A percentile compares a stretch with the other conserved stretches of the same genome.
Conservation (phyloP, 768 basidiomycete species). For the Russula sp. region DNA sequence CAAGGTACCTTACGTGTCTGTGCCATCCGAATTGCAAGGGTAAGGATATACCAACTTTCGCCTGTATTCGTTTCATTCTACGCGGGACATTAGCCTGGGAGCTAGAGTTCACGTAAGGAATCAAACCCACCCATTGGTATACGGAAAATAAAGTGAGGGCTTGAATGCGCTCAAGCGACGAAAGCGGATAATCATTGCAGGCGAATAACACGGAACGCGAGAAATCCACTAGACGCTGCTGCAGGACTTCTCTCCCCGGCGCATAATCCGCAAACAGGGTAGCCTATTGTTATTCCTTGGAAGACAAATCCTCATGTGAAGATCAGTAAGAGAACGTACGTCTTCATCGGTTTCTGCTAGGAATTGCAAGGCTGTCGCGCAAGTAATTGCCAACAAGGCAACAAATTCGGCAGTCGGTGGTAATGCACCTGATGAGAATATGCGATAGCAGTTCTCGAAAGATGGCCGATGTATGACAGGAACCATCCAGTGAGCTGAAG, state of each 20-base stretch:
- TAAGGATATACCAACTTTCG: slow-evolving; percentile 18
- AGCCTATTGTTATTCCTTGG: background rate
- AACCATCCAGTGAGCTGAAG: slow-evolving; percentile 22
- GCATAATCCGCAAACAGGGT: slow-evolving; percentile 21
- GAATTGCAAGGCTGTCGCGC: slow-evolving; percentile 24
- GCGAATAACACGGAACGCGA: slow-evolving; percentile 19
- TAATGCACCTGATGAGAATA: slow-evolving; percentile 15
- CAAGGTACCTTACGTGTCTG: slow-evolving; percentile 20
- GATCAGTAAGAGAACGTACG: slow-evolving; percentile 4
- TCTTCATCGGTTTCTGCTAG: slow-evolving; percentile 22
- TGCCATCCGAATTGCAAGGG: slow-evolving; percentile 23
- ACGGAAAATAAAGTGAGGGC: slow-evolving; percentile 19
- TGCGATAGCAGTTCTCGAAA: slow-evolving; percentile 22
- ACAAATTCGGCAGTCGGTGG: slow-evolving; percentile 22
- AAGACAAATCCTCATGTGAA: background rate
- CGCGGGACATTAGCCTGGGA: background rate
- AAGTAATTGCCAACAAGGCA: slow-evolving; percentile 23
- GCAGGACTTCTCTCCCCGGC: slow-evolving; percentile 20
- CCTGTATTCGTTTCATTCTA: slow-evolving; percentile 17
- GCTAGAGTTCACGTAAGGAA: background rate
- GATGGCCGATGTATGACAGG: slow-evolving; percentile 22
- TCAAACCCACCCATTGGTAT: slow-evolving; percentile 19
- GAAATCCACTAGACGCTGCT: slow-evolving; percentile 20
- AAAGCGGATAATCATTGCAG: slow-evolving; percentile 7
- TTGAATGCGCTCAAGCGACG: slow-evolving; percentile 24